Conservation (phyloP, 306 rosid genomes). For the Ormosia emarginata region DNA sequence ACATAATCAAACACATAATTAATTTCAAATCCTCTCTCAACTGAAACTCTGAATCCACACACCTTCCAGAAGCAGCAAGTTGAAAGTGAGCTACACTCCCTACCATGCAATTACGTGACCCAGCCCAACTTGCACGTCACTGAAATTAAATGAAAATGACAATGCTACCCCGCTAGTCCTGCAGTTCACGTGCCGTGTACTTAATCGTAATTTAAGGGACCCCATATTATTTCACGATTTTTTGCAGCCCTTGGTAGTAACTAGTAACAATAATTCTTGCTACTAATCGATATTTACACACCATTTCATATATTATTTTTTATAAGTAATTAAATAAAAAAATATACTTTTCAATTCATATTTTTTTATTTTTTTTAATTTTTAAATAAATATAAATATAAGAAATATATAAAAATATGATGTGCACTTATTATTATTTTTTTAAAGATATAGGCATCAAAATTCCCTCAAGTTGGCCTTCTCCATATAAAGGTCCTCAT, state of each 20-base stretch:
- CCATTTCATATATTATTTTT: too few species aligned
- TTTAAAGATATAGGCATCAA: background rate
- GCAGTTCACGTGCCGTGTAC: slow-evolving; percentile 39
- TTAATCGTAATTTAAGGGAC: slow-evolving; percentile 3
- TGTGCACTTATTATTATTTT: too few species aligned
- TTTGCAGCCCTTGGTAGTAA: slow-evolving; percentile 8
- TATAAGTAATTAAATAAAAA: too few species aligned
- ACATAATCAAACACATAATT: too few species aligned
- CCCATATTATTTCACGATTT: slow-evolving; percentile 11
- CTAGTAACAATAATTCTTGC: background rate
- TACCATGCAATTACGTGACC: slow-evolving; percentile 23
- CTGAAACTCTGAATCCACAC: background rate
- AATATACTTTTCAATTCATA: too few species aligned
- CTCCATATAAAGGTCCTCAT: slow-evolving; percentile 28
- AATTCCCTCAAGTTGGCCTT: background rate
- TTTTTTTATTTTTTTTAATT: too few species aligned
- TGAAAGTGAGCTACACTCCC: background rate
- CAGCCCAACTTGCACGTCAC: slow-evolving; percentile 9
- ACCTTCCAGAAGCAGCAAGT: slow-evolving; percentile 15
- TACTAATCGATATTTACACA: too few species aligned
- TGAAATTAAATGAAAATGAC: slow-evolving; percentile 36
- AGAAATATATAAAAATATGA: too few species aligned
- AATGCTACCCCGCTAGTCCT: slow-evolving; percentile 25
- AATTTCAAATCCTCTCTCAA: background rate
- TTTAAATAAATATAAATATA: too few species aligned